phyloP scores from a whole-genome alignment of 768 basidiomycete species.

The Suillus subaureus region DNA sequence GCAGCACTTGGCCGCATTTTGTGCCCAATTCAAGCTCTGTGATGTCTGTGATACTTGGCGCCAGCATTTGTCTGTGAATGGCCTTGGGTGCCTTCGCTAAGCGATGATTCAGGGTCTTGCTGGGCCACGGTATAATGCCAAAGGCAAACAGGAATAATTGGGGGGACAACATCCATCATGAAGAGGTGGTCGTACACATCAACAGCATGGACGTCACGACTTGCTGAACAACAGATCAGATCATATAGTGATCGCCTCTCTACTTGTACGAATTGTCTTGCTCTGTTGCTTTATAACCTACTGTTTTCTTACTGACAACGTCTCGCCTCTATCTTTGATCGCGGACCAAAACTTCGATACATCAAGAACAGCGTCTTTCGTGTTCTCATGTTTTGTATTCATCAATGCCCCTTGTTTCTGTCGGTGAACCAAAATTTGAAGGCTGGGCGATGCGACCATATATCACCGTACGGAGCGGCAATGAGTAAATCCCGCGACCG shows the following conservation, averaged over 20 bases:
- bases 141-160: neutral
- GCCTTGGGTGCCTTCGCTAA: neutral
- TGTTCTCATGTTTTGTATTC: too few species aligned
- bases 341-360: too few species aligned
- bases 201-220: neutral
- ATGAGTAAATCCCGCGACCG: neutral
- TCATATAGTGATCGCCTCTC: neutral
- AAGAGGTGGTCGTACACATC: neutral
- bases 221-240: neutral
- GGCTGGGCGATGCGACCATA: neutral
- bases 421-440: neutral
- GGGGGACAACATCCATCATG: neutral
- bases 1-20: neutral
- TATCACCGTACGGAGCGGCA: neutral
- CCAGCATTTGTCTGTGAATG: neutral
- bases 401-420: too few species aligned
- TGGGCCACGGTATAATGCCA: neutral
- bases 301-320: too few species aligned
- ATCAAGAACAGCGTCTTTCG: too few species aligned
- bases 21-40: neutral
- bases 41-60: neutral
- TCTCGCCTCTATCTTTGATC: too few species aligned
- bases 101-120: neutral
- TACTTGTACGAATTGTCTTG: too few species aligned
- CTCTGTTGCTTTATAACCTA: too few species aligned